These are phyloP conservation scores for Nemania sp. DNA, from an alignment of 2,329 filamentous ascomycete genomes.

Conservation along the genomic window DNA sequence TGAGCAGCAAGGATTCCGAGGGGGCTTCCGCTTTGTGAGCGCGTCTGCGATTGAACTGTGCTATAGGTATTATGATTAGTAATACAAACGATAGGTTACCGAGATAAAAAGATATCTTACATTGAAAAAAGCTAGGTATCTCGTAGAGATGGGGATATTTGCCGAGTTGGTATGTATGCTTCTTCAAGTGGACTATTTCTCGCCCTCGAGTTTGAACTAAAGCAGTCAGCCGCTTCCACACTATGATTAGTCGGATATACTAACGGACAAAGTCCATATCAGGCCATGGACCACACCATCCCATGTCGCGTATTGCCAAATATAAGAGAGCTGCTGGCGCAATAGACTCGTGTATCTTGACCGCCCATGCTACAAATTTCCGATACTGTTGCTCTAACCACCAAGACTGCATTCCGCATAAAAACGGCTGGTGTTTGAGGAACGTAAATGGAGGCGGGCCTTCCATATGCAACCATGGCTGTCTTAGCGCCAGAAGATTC, in stretches of 20 bases:
- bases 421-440: background rate
- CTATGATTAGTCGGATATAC: background rate
- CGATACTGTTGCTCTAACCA: conserved; percentile 5
- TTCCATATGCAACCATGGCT: too few relatives aligned
- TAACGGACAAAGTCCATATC: conserved; percentile 21
- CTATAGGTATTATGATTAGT: too few relatives aligned
- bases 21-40: too few relatives aligned
- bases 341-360: conserved; percentile 8
- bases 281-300: background rate
- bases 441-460: too few relatives aligned
- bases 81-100: too few relatives aligned
- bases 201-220: background rate
- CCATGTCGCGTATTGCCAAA: background rate
- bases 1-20: too few relatives aligned
- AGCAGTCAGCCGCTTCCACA: background rate
- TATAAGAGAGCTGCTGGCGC: conserved; percentile 16
- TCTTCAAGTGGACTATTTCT: background rate
- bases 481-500: too few relatives aligned
- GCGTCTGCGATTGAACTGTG: background rate
- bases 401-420: conserved; percentile 20
- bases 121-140: too few relatives aligned
- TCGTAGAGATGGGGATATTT: too few relatives aligned
- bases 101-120: too few relatives aligned
- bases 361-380: background rate
- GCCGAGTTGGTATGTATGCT: too few relatives aligned